Conservation (phyloP, 2,329 filamentous ascomycete species). For the Metarhizium humberi region DNA sequence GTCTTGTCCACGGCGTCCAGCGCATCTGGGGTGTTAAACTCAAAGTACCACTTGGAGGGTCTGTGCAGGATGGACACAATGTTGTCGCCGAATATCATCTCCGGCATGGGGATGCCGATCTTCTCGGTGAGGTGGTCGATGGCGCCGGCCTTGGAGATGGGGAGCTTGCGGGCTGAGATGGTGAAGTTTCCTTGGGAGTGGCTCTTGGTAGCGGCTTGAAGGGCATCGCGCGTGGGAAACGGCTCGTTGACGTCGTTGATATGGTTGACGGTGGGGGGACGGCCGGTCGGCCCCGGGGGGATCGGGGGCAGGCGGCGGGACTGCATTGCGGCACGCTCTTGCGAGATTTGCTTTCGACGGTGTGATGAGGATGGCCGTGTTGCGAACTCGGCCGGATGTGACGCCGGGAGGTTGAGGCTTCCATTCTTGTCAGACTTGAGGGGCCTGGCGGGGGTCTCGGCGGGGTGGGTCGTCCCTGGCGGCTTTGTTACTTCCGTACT, state of each 20-base stretch:
- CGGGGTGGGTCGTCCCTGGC: neutral
- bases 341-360: neutral
- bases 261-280: constrained; percentile 26
- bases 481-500: neutral
- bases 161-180: constrained; percentile 78
- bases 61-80: constrained; percentile 64
- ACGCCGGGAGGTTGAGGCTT: neutral
- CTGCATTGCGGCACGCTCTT: neutral
- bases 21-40: constrained; percentile 79
- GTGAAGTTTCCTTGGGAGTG: constrained; percentile 58
- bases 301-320: neutral
- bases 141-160: constrained; percentile 84
- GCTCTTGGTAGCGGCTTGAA: constrained; percentile 44
- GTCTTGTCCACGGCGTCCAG: constrained; percentile 93
- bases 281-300: neutral
- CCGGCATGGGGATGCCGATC: constrained; percentile 79
- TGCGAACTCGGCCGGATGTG: neutral
- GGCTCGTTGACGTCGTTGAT: constrained; percentile 36
- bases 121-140: constrained; percentile 77
- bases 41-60: constrained; percentile 66
- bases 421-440: neutral
- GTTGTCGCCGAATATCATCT: constrained; percentile 99
- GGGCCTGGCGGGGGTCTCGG: neutral
- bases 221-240: constrained; percentile 41
- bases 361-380: neutral